phyloP scores from a whole-genome alignment of 1,284 basidiomycete species.

The Lignosus rhinocerotis region DNA sequence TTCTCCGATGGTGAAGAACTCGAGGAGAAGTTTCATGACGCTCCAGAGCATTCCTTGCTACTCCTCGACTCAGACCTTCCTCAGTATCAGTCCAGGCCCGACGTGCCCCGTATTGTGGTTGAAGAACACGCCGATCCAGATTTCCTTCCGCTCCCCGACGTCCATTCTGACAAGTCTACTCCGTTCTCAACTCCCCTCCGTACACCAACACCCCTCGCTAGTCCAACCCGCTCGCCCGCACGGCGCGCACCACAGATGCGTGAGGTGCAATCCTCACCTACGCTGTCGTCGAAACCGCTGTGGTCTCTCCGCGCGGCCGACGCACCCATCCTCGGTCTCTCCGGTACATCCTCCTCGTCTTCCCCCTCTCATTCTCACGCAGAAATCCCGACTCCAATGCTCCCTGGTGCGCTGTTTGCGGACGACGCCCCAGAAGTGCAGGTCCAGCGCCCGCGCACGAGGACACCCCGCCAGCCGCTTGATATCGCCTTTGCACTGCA shows the following conservation, averaged over 20 bases:
- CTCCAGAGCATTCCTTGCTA: slow-evolving; percentile 28
- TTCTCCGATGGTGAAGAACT: slow-evolving; percentile 20
- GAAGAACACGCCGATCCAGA: slow-evolving; percentile 33
- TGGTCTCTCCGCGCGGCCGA: slow-evolving; percentile 44
- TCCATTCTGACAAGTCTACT: slow-evolving; percentile 13
- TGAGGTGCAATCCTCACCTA: slow-evolving; percentile 27
- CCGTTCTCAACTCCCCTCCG: slow-evolving; percentile 29
- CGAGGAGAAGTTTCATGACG: slow-evolving; percentile 42
- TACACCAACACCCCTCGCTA: slow-evolving; percentile 13
- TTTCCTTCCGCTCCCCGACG: slow-evolving; percentile 33
- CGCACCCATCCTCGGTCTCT: slow-evolving; percentile 31
- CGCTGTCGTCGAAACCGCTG: slow-evolving; percentile 34
- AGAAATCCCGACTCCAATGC: slow-evolving; percentile 22
- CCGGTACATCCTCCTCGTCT: slow-evolving; percentile 9
- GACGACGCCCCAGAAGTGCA: slow-evolving; percentile 24
- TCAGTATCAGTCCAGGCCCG: slow-evolving; percentile 21
- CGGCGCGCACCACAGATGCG: slow-evolving; percentile 33
- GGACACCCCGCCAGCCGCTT: slow-evolving; percentile 44
- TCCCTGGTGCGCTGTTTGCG: slow-evolving; percentile 29
- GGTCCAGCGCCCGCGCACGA: slow-evolving; percentile 32
- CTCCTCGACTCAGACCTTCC: slow-evolving; percentile 20
- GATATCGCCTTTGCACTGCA: slow-evolving; percentile 78
- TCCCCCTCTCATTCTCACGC: slow-evolving; percentile 4
- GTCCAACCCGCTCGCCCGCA: slow-evolving; percentile 28
- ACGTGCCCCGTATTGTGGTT: slow-evolving; percentile 21